Percentiles rank a stretch among this genome's conserved stretches.
These are phyloP conservation scores for Blumeria graminis DNA, from an alignment of 2,329 filamentous ascomycete species.

Conservation along the genomic window DNA sequence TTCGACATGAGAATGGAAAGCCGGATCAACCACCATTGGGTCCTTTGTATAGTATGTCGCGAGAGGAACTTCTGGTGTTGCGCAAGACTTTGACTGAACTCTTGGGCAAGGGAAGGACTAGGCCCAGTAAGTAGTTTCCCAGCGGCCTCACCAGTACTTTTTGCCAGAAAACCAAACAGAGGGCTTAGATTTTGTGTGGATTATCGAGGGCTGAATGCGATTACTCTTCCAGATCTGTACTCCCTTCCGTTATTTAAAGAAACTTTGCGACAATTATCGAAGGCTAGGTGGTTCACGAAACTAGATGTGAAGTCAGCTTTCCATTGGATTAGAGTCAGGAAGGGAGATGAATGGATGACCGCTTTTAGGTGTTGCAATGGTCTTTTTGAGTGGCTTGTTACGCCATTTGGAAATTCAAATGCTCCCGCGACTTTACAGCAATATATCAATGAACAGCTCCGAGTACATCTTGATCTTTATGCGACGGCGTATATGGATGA, in stretches of 20 bases:
- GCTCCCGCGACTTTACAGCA: not conserved
- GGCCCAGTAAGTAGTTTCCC: not conserved
- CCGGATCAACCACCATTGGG: no score
- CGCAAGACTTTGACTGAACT: not conserved
- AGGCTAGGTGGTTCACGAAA: not conserved
- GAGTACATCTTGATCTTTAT: not conserved
- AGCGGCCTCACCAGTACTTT: not conserved
- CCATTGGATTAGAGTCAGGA: not conserved
- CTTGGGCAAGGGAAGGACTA: not conserved
- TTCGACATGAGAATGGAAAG: no score
- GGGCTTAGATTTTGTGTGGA: no score
- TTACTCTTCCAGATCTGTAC: no score
- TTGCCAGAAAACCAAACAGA: not conserved
- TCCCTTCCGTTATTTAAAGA: no score
- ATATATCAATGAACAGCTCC: not conserved
- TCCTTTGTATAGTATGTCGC: not conserved
- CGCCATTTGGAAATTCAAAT: not conserved
- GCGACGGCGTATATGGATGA: not conserved
- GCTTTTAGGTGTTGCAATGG: not conserved
- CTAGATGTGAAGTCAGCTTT: not conserved
- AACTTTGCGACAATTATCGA: no score
- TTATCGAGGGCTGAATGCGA: no score
- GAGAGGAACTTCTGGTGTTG: not conserved
- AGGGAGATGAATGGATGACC: not conserved
- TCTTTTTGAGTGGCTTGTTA: not conserved